A percentile compares a stretch with the other conserved stretches of the same genome.
Conservation (phyloP, 2,329 filamentous ascomycete species). For the Neoarthrinium moseri region DNA sequence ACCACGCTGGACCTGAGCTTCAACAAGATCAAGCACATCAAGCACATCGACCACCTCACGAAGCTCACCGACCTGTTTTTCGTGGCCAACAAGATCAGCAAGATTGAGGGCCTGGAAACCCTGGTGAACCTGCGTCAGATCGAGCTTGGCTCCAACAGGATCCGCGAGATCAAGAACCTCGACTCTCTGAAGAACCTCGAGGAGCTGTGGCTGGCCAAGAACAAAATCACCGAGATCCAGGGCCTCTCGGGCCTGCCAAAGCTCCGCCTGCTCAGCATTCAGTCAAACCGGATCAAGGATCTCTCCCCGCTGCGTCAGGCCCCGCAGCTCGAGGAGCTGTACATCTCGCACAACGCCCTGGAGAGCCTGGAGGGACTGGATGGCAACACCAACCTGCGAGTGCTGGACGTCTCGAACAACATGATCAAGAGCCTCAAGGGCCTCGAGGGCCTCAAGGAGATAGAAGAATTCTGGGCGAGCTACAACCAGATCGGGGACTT, state of each 20-base stretch:
- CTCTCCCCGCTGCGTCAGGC: slow-evolving; percentile 75
- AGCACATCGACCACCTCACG: slow-evolving; percentile 75
- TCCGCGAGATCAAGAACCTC: slow-evolving; percentile 84
- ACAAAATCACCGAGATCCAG: slow-evolving; percentile 85
- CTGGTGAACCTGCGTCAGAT: slow-evolving; percentile 76
- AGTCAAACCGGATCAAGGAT: slow-evolving; percentile 86
- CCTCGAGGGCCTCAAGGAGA: slow-evolving; percentile 62
- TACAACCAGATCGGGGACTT: slow-evolving; percentile 83
- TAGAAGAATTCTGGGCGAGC: slow-evolving; percentile 94
- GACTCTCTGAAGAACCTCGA: slow-evolving; percentile 76
- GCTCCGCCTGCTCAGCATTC: slow-evolving; percentile 86
- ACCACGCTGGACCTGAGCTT: slow-evolving; percentile 87
- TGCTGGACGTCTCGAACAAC: slow-evolving; percentile 90
- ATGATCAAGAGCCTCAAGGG: slow-evolving; percentile 73
- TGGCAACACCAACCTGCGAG: slow-evolving; percentile 63
- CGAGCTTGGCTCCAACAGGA: slow-evolving; percentile 89
- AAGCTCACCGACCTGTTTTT: slow-evolving; percentile 84
- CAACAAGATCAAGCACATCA: slow-evolving; percentile 99
- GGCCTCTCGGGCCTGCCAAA: slow-evolving; percentile 74
- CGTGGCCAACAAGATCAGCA: slow-evolving; percentile 89
- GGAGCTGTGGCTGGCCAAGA: slow-evolving; percentile 92
- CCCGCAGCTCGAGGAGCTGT: slow-evolving; percentile 82
- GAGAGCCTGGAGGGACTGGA: slow-evolving; percentile 73
- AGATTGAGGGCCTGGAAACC: slow-evolving; percentile 80
- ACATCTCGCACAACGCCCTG: slow-evolving; percentile 93